Evolutionary conservation across 352 stramenopile species (phyloP).

Genomic region (Phytophthora nicotianae): DNA sequence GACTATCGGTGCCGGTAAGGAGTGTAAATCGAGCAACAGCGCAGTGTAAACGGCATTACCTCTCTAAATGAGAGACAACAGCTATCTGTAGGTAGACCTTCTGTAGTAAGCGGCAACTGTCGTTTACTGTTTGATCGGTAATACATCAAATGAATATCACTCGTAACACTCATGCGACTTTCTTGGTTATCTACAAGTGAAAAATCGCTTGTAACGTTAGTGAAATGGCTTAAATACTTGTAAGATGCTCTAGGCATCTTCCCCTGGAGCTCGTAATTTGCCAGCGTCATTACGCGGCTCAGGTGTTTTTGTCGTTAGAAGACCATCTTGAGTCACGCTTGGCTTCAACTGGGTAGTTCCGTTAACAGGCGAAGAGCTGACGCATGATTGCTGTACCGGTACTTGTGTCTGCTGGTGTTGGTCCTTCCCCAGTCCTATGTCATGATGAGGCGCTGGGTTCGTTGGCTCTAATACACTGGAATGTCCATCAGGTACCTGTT

Average conservation of each 20-base stretch:
- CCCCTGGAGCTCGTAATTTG: slow-evolving; percentile 1
- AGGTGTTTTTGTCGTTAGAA: slow-evolving; percentile 2
- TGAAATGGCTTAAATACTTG: slow-evolving; percentile 28
- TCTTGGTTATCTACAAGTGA: too few relatives aligned
- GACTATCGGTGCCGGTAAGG: slow-evolving; percentile 64
- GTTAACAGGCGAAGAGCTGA: background rate
- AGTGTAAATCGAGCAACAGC: slow-evolving; percentile 51
- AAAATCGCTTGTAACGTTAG: too few relatives aligned
- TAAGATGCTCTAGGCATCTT: slow-evolving; percentile 1
- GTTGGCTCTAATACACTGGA: slow-evolving; percentile 3
- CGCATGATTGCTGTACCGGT: background rate
- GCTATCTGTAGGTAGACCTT: slow-evolving; percentile 22
- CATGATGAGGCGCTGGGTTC: background rate
- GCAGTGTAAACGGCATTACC: slow-evolving; percentile 28
- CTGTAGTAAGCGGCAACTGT: slow-evolving; percentile 4
- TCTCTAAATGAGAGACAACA: slow-evolving; percentile 10
- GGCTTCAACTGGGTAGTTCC: background rate
- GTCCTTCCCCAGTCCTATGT: background rate
- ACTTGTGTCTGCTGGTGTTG: slow-evolving; percentile 10
- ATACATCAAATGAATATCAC: slow-evolving; percentile 26
- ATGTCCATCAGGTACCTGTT: slow-evolving; percentile 2
- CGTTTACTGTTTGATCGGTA: slow-evolving; percentile 25
- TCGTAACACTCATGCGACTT: background rate
- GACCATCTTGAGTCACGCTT: background rate
- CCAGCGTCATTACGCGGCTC: slow-evolving; percentile 2